Evolutionary conservation across 2,329 filamentous ascomycete genomes (phyloP), one percentile per base, ranked within the genome.

Genomic region (Pyricularia pennisetigena): DNA sequence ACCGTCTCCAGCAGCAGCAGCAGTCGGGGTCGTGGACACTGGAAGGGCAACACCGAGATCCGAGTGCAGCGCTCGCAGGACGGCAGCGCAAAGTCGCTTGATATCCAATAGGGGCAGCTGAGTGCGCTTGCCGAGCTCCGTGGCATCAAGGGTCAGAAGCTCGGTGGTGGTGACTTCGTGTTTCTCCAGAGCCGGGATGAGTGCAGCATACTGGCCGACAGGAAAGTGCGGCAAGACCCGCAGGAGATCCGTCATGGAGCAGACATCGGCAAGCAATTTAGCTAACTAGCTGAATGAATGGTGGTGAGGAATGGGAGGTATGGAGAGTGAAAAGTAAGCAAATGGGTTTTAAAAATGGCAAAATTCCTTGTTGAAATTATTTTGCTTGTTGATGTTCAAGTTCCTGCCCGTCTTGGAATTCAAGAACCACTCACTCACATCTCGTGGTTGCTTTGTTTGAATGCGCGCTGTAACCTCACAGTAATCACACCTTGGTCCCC

Each of bases 41-140:
- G 49, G 10, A n/a, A n/a, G 72, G 24, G 70, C 70, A 54, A 79
- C 75, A n/a, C 78, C 79, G 20, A 86, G 82, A 73, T 93, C 87
- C 23, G 80, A 81, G 71, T 92, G 89, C 41, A 97, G 80, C 14
- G 86, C 88, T 29, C 82, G 80, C 41, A 92, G 80, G 35, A 97
- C 80, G 68, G 88, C 88, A 68, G 85, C 83, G 70, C 87, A 85
- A 49, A 98, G 82, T 70, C 88, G 87, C 78, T 89, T 91, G 73
- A 97, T 83, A 75, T 97, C 93, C 57, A 90, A 84, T 8, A 94
- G 82, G 2, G 94, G 93, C 23, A 97, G 83, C 71, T 90, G 89
- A 66, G 93, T 94, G 76, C 92, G 90, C 80, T 91, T 95, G 69
- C 93, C 93, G 71, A 98, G 87, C 75, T 97, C 91, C 70, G 89